Evolutionary conservation across 2,329 filamentous ascomycete genomes (phyloP), one percentile per base, ranked within the genome.

Genomic region (Pestalotiopsis sp.): DNA sequence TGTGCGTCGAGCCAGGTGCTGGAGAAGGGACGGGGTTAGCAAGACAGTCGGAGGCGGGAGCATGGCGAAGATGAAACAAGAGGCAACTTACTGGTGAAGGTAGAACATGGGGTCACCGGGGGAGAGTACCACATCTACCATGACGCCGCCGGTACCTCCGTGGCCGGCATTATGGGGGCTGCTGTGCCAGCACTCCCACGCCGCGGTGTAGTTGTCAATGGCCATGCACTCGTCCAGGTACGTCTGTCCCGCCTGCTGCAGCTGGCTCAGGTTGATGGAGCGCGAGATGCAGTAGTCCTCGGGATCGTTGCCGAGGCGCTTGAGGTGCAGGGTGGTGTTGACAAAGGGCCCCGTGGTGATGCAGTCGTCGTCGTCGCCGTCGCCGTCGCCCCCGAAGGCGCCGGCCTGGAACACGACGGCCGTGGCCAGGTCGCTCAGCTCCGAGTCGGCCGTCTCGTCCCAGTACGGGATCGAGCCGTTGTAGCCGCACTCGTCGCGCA

Each of bases 81-180:
- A 25, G 23, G 20, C n/a, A 23, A 57, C n/a, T 20, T 27, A 58
- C 52, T 79, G 77, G 63, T 79, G 77, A 3, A 78, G 68, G 60
- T 74, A 79, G 67, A 78, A 78, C 7, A 78, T 20, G 0, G 76
- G 77, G 62, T 78, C 77, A 85, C 86, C 20, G 1, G 75, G 71
- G 20, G 59, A 65, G 20, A 66, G 66, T 17, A 67, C 71, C 20
- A 69, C 60, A 17, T 74, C 70, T 7, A 64, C 38, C 68, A 74
- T 71, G 61, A 70, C 59, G 13, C 69, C 69, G 13, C 75, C 73
- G 64, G 73, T 71, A 52, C 69, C 72, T 31, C 68, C 62, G 58
- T 77, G 75, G 1, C 75, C 76, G 13, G 67, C 69, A 31, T 68
- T 69, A 67, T 76, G 70, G 13, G 75, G 71, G 25, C 68, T 58